Conservation (phyloP, 805 yeast genomes). For the Metschnikowia lochheadii region DNA sequence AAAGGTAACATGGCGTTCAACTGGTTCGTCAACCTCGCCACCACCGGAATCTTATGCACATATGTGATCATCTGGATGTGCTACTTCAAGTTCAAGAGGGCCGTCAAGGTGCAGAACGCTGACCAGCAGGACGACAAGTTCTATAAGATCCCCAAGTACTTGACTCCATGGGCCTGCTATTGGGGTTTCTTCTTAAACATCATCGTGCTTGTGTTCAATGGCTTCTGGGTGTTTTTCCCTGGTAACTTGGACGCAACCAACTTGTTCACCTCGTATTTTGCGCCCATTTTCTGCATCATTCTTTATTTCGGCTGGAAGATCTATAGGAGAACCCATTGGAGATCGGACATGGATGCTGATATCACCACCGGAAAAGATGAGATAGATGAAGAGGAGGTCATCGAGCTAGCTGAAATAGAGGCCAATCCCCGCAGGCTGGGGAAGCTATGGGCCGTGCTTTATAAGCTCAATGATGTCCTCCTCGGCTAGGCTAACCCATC, state of each 20-base stretch:
- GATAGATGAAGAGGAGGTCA: conserved; percentile 56
- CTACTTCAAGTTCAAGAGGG: conserved; percentile 42
- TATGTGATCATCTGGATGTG: conserved; percentile 54
- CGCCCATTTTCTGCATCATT: conserved; percentile 44
- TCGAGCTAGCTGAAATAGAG: conserved; percentile 21
- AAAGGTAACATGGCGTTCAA: conserved; percentile 59
- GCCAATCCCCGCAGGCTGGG: conserved; percentile 22
- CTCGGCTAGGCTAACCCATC: conserved; percentile 15
- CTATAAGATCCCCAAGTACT: conserved; percentile 15
- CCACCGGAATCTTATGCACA: conserved; percentile 63
- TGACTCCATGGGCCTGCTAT: conserved; percentile 15
- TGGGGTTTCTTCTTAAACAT: conserved; percentile 20
- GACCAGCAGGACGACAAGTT: conserved; percentile 21
- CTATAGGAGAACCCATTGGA: conserved; percentile 44
- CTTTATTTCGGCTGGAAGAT: conserved; percentile 51
- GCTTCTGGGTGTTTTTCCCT: conserved; percentile 40
- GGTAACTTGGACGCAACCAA: conserved; percentile 31
- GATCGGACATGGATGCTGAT: conserved; percentile 48
- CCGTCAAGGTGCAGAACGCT: conserved; percentile 34
- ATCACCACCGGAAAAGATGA: conserved; percentile 51
- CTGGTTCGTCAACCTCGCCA: conserved; percentile 66
- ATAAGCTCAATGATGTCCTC: conserved; percentile 20
- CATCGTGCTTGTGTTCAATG: conserved; percentile 34
- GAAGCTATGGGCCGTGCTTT: conserved; percentile 18
- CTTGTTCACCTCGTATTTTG: conserved; percentile 36